Conservation (phyloP, 1,284 basidiomycete species). For the Pisolithus thermaeus region DNA sequence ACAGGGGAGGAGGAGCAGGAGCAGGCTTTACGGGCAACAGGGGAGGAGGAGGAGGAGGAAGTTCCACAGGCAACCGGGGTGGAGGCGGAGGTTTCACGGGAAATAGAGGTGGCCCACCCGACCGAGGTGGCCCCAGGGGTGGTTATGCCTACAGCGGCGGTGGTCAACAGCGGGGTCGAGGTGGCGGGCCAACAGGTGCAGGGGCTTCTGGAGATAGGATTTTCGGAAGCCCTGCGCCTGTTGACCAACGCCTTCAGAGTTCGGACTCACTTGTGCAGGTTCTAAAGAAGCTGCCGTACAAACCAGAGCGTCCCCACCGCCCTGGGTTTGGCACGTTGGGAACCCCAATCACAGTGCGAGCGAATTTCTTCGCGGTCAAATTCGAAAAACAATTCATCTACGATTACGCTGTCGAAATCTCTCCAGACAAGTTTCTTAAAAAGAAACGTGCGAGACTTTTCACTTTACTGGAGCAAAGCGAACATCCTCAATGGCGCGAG, state of each 20-base stretch:
- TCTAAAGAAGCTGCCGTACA: slow-evolving; percentile 34
- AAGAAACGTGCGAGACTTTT: slow-evolving; percentile 51
- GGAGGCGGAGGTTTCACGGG: neutral
- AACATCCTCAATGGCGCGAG: slow-evolving; percentile 32
- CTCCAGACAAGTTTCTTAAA: slow-evolving; percentile 45
- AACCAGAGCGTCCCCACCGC: slow-evolving; percentile 48
- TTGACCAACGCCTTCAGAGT: slow-evolving; percentile 40
- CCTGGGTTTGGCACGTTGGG: slow-evolving; percentile 64
- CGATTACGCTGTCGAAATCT: slow-evolving; percentile 57
- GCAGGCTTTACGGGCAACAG: neutral
- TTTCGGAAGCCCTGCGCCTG: slow-evolving; percentile 38
- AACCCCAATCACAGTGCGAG: slow-evolving; percentile 43
- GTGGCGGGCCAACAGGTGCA: slow-evolving; percentile 28
- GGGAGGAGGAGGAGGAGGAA: neutral
- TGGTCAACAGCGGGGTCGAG: slow-evolving; percentile 22
- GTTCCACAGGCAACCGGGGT: neutral
- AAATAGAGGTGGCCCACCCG: slow-evolving; percentile 2
- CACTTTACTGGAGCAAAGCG: slow-evolving; percentile 47
- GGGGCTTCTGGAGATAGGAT: slow-evolving; percentile 32
- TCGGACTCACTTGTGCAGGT: slow-evolving; percentile 39
- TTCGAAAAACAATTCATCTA: slow-evolving; percentile 45
- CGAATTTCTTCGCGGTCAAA: slow-evolving; percentile 63
- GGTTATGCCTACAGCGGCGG: slow-evolving; percentile 11
- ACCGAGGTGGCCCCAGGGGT: neutral
- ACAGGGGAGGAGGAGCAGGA: neutral